These are phyloP conservation scores for Aspergillus novoparasiticus DNA, from an alignment of 2,329 filamentous ascomycete genomes.

Conservation along the genomic window DNA sequence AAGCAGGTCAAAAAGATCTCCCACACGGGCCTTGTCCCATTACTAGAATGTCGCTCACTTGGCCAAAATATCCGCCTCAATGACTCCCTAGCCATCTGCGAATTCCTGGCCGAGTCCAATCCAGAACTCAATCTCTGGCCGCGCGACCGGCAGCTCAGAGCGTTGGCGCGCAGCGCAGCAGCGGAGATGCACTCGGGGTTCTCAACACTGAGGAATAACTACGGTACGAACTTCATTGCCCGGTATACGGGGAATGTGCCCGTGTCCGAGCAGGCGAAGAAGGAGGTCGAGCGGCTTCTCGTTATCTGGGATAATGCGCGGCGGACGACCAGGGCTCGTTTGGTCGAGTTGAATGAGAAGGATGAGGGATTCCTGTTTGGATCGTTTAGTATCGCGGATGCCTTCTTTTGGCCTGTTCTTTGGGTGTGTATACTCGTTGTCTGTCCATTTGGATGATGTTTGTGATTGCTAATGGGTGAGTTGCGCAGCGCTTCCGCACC, in stretches of 20 bases:
- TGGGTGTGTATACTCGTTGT: conserved; percentile 28
- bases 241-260: conserved; percentile 36
- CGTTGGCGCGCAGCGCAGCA: conserved; percentile 33
- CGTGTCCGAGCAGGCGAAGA: conserved; percentile 24
- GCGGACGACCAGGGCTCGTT: conserved; percentile 24
- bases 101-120: conserved; percentile 36
- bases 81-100: conserved; percentile 38
- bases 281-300: conserved; percentile 30
- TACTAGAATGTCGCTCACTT: conserved; percentile 28
- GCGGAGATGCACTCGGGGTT: conserved; percentile 42
- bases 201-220: conserved; percentile 26
- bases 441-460: not conserved
- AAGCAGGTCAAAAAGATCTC: conserved; percentile 28
- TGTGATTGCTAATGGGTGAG: not conserved
- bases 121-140: conserved; percentile 35
- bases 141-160: conserved; percentile 33
- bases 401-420: conserved; percentile 43
- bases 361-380: conserved; percentile 43
- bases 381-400: conserved; percentile 41
- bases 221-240: conserved; percentile 33
- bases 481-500: conserved; percentile 33
- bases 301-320: conserved; percentile 32
- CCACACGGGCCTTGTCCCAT: conserved; percentile 33
- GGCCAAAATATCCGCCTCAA: conserved; percentile 24
- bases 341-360: conserved; percentile 25